These are phyloP conservation scores for Stagonosporopsis rhizophila DNA, from an alignment of 2,329 filamentous ascomycete species.

Conservation along the genomic window DNA sequence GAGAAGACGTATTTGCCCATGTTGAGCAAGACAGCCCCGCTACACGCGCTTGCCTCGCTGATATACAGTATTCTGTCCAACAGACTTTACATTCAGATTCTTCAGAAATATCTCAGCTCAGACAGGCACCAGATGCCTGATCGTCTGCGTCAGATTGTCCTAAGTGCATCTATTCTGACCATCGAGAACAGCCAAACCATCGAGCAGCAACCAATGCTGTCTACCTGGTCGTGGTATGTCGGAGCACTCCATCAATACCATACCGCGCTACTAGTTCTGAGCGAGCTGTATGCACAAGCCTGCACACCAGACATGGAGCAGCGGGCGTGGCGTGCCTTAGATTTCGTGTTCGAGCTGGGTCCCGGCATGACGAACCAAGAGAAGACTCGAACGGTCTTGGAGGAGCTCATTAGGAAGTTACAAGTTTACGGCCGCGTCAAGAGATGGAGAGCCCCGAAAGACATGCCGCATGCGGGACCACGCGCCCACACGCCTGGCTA, in stretches of 20 bases:
- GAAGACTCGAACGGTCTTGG: conserved; percentile 68
- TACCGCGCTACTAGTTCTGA: conserved; percentile 70
- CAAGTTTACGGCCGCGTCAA: conserved; percentile 66
- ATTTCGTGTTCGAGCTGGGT: conserved; percentile 74
- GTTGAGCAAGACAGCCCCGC: conserved; percentile 66
- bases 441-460: conserved; percentile 62
- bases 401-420: conserved; percentile 68
- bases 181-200: conserved; percentile 64
- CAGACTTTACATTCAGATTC: conserved; percentile 69
- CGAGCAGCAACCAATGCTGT: conserved; percentile 61
- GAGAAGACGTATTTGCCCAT: conserved; percentile 70
- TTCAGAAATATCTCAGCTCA: conserved; percentile 70
- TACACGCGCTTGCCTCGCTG: conserved; percentile 69
- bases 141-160: conserved; percentile 67
- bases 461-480: conserved; percentile 46
- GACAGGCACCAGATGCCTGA: conserved; percentile 62
- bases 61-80: conserved; percentile 70
- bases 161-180: conserved; percentile 65
- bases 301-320: conserved; percentile 64
- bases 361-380: conserved; percentile 58
- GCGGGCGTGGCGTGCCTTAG: conserved; percentile 73
- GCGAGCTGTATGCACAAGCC: conserved; percentile 69
- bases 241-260: conserved; percentile 78
- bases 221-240: conserved; percentile 71
- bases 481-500: conserved; percentile 43